Conservation (phyloP, 305 asterid genomes). For the Fraxinus latifolia region DNA sequence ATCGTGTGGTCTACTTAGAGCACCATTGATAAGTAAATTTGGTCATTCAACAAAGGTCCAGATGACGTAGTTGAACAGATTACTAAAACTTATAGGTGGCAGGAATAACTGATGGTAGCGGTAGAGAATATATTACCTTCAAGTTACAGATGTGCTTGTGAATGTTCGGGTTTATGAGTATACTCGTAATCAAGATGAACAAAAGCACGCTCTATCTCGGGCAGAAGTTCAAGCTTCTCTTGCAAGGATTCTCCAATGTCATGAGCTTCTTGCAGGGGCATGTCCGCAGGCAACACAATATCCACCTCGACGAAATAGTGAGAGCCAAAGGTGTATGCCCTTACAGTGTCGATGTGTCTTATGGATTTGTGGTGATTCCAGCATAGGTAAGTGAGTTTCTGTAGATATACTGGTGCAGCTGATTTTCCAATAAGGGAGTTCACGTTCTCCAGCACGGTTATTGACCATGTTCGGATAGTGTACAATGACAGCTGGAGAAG, state of each 20-base stretch:
- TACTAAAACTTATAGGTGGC: background rate
- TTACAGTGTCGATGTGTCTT: conserved; percentile 49
- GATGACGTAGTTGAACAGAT: background rate
- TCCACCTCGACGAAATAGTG: conserved; percentile 56
- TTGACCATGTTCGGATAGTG: conserved; percentile 53
- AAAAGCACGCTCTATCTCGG: conserved; percentile 50
- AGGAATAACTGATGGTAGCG: background rate
- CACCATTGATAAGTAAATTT: background rate
- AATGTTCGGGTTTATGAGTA: conserved; percentile 51
- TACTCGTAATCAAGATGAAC: conserved; percentile 52
- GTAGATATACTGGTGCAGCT: conserved; percentile 48
- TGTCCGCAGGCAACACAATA: conserved; percentile 43
- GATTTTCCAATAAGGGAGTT: conserved; percentile 48
- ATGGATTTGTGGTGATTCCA: conserved; percentile 54
- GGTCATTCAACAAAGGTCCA: background rate
- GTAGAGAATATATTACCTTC: background rate
- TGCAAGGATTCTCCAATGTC: conserved; percentile 55
- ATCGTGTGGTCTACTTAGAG: background rate
- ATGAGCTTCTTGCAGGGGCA: conserved; percentile 51
- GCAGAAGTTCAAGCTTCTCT: conserved; percentile 45
- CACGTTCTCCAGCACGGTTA: conserved; percentile 48
- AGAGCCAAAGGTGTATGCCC: conserved; percentile 54
- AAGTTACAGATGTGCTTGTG: conserved; percentile 37
- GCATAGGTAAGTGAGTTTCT: conserved; percentile 51
- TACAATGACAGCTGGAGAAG: conserved; percentile 41